Evolutionary conservation across 2,329 filamentous ascomycete genomes (phyloP).

Genomic region (Malbranchea zuffiana): DNA sequence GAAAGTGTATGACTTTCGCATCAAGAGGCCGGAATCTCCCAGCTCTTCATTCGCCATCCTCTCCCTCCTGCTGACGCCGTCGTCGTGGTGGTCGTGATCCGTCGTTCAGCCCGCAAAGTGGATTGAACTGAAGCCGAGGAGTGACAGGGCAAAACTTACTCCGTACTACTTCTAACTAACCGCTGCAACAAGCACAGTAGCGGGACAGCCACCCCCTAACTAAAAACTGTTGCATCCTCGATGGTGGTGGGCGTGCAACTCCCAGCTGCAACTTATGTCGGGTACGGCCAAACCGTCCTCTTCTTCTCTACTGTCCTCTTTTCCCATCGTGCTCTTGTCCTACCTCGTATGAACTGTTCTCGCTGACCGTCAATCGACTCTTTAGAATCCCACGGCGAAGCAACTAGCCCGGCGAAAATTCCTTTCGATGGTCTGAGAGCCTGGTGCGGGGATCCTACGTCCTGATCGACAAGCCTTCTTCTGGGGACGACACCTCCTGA

Average conservation of each 20-base stretch:
- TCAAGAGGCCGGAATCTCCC: too few species aligned
- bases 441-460: slow-evolving; percentile 10
- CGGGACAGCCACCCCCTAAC: slow-evolving; percentile 12
- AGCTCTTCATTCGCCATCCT: too few species aligned
- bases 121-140: too few species aligned
- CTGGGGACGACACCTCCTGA: not conserved
- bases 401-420: not conserved
- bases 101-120: too few species aligned
- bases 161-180: too few species aligned
- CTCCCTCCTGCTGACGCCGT: too few species aligned
- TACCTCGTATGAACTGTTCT: not conserved
- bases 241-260: slow-evolving; percentile 5
- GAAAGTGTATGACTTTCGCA: too few species aligned
- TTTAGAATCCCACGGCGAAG: slow-evolving; percentile 2
- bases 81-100: too few species aligned
- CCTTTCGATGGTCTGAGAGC: slow-evolving; percentile 11
- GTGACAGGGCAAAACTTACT: too few species aligned
- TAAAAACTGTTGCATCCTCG: slow-evolving; percentile 9
- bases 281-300: not conserved
- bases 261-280: slow-evolving; percentile 1
- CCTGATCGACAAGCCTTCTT: slow-evolving; percentile 5
- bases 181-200: slow-evolving; percentile 9
- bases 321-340: not conserved
- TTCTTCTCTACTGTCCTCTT: not conserved
- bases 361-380: not conserved